Conservation (phyloP, 2,329 filamentous ascomycete species). For the Bertia moriformis region DNA sequence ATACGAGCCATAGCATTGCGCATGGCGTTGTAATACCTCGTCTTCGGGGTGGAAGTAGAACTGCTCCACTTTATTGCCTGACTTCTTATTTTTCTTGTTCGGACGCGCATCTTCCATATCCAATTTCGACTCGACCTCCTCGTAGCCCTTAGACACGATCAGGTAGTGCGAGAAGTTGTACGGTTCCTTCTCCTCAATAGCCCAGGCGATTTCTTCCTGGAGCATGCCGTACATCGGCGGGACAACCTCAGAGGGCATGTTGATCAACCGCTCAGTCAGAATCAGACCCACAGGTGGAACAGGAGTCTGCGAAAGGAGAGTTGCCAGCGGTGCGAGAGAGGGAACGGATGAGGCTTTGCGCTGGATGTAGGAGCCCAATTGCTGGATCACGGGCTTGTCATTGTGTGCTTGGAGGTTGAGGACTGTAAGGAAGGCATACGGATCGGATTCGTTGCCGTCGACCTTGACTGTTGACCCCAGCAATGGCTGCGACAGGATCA, state of each 20-base stretch:
- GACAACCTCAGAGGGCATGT: constrained; percentile 50
- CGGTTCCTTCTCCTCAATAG: constrained; percentile 45
- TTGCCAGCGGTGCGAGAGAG: neutral
- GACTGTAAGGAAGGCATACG: constrained; percentile 52
- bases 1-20: constrained; percentile 31
- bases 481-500: constrained; percentile 48
- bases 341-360: constrained; percentile 11
- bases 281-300: constrained; percentile 40
- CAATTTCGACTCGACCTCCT: constrained; percentile 43
- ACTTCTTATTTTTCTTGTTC: constrained; percentile 27
- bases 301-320: neutral
- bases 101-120: constrained; percentile 33
- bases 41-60: constrained; percentile 61
- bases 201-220: constrained; percentile 48
- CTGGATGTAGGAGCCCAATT: constrained; percentile 21
- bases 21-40: constrained; percentile 43
- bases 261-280: constrained; percentile 51
- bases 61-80: constrained; percentile 22
- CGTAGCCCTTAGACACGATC: constrained; percentile 49
- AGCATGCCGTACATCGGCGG: constrained; percentile 60
- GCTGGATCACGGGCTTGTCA: constrained; percentile 23
- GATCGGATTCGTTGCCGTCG: constrained; percentile 51
- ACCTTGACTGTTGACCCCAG: constrained; percentile 56
- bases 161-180: constrained; percentile 55
- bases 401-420: constrained; percentile 45